Conservation (phyloP, 768 basidiomycete species). For the Leccinum fibrillosum region DNA sequence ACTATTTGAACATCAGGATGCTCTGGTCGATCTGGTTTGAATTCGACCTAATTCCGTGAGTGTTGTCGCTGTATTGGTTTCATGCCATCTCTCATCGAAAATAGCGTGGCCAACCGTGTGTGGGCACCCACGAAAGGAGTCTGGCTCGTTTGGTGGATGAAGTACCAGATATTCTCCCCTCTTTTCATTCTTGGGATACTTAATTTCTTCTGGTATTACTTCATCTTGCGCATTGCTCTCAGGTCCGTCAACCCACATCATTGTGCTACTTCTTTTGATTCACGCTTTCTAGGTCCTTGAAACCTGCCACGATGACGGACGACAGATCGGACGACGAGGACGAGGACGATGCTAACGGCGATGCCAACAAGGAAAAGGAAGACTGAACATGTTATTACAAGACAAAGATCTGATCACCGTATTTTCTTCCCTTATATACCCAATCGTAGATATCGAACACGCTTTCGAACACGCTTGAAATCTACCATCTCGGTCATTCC, state of each 20-base stretch:
- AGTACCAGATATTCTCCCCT: slow-evolving; percentile 74
- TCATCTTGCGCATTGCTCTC: slow-evolving; percentile 73
- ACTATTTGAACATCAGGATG: slow-evolving; percentile 84
- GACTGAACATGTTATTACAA: slow-evolving; percentile 20
- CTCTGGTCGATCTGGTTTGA: slow-evolving; percentile 86
- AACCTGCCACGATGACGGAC: slow-evolving; percentile 50
- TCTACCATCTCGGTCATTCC: neutral
- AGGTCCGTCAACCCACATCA: slow-evolving; percentile 47
- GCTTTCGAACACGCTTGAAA: neutral
- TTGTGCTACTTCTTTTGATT: slow-evolving; percentile 7
- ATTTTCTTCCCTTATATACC: slow-evolving; percentile 8
- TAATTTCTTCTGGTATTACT: slow-evolving; percentile 91
- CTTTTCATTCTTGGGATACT: slow-evolving; percentile 74
- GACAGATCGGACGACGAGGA: slow-evolving; percentile 81
- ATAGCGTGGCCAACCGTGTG: slow-evolving; percentile 49
- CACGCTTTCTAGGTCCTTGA: slow-evolving; percentile 46
- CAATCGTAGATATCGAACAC: neutral
- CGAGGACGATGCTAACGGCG: slow-evolving; percentile 32
- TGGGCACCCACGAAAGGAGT: slow-evolving; percentile 63
- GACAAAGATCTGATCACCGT: neutral
- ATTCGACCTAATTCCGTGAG: slow-evolving; percentile 72
- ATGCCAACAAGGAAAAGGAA: slow-evolving; percentile 28
- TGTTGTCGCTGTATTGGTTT: slow-evolving; percentile 10
- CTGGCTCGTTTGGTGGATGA: slow-evolving; percentile 78
- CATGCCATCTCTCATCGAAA: slow-evolving; percentile 1